Evolutionary conservation across 73 alveolate genomes (phyloP).

Genomic region (Paramecium bursaria): DNA sequence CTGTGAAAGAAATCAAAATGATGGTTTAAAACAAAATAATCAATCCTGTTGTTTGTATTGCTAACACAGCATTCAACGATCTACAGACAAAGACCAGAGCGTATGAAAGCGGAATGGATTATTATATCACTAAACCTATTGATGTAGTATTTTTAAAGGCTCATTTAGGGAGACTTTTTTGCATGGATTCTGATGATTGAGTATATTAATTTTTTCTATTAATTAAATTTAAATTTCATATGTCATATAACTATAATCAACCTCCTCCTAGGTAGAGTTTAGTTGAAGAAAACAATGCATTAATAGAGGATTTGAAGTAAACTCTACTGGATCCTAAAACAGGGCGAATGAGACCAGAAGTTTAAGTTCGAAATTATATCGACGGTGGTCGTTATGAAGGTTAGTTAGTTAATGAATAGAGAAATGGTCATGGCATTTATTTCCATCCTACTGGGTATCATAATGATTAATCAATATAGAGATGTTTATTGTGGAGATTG

Average conservation of each 20-base stretch:
- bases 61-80: conserved; percentile 52
- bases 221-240: too few species aligned
- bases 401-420: conserved; percentile 44
- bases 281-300: conserved; percentile 17
- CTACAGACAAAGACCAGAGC: not conserved
- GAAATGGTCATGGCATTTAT: conserved; percentile 69
- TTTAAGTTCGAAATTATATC: conserved; percentile 34
- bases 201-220: too few species aligned
- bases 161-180: too few species aligned
- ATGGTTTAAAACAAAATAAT: not conserved
- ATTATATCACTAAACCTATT: conserved; percentile 26
- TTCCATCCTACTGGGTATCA: conserved; percentile 11
- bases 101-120: conserved; percentile 54
- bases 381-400: conserved; percentile 72
- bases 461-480: not conserved
- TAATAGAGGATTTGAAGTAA: conserved; percentile 16
- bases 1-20: conserved; percentile 42
- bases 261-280: not conserved
- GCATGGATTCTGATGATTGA: too few species aligned
- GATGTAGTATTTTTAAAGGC: too few species aligned
- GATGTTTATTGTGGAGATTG: conserved; percentile 67
- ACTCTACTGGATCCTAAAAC: not conserved
- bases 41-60: not conserved
- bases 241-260: too few species aligned
- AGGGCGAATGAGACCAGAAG: conserved; percentile 59